A percentile compares a stretch with the other conserved stretches of the same genome.
These are phyloP conservation scores for Acacia melanoxylon DNA, from an alignment of 306 rosid genomes.

Conservation along the genomic window DNA sequence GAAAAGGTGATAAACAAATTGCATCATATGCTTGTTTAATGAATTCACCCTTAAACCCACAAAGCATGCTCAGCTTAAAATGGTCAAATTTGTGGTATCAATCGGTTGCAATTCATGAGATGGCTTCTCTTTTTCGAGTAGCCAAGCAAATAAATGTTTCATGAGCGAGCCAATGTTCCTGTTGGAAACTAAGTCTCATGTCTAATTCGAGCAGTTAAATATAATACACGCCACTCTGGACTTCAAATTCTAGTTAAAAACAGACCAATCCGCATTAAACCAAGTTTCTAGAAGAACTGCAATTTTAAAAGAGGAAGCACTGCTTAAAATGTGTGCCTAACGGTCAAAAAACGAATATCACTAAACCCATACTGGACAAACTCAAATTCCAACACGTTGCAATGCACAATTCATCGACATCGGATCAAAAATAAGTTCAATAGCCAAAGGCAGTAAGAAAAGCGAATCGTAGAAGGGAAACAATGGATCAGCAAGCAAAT, in stretches of 20 bases:
- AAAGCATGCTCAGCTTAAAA: conserved; percentile 21
- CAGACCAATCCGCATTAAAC: background rate
- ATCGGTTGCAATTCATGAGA: conserved; percentile 21
- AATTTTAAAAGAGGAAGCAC: conserved; percentile 23
- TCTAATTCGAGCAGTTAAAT: conserved; percentile 24
- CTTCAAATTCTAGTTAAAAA: conserved; percentile 31
- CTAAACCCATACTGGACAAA: conserved; percentile 31
- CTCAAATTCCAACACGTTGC: conserved; percentile 33
- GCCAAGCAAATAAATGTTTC: background rate
- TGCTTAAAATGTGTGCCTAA: conserved; percentile 34
- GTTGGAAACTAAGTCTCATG: conserved; percentile 6
- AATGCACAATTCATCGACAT: conserved; percentile 35
- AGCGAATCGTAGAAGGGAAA: conserved; percentile 35
- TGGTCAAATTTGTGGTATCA: conserved; percentile 7
- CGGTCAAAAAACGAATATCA: conserved; percentile 39
- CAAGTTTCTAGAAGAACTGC: conserved; percentile 17
- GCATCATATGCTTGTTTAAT: background rate
- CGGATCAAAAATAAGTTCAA: conserved; percentile 32
- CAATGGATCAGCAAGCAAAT: conserved; percentile 68
- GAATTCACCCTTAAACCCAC: conserved; percentile 3
- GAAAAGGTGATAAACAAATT: background rate
- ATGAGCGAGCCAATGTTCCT: conserved; percentile 10
- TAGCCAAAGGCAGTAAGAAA: conserved; percentile 33
- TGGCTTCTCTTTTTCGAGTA: background rate
- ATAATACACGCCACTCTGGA: conserved; percentile 23